Evolutionary conservation across 495 filamentous ascomycete species (phyloP).

Genomic region (Aspergillus indologenus): DNA sequence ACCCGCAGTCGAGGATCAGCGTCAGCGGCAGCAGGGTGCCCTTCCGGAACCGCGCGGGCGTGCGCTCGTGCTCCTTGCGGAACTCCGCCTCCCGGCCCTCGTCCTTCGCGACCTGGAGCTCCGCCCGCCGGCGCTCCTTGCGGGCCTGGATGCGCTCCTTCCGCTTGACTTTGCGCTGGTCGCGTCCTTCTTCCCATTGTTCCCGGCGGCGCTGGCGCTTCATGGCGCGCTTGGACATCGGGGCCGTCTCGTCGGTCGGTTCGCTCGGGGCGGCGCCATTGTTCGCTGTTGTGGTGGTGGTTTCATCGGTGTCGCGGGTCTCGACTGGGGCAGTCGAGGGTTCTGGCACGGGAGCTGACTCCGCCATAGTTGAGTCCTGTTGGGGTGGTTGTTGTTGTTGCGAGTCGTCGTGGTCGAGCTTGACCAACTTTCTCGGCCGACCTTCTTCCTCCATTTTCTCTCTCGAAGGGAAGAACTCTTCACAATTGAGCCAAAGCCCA

Average conservation of each 20-base stretch:
- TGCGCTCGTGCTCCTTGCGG: constrained; percentile 35
- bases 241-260: constrained; percentile 16
- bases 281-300: constrained; percentile 10
- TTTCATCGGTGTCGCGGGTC: constrained; percentile 15
- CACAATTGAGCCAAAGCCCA: too few relatives aligned
- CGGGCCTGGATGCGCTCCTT: constrained; percentile 67
- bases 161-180: constrained; percentile 65
- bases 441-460: constrained; percentile 52
- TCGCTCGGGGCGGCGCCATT: constrained; percentile 7
- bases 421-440: constrained; percentile 49
- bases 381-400: background rate
- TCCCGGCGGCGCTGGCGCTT: constrained; percentile 68
- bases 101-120: constrained; percentile 31
- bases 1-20: constrained; percentile 86
- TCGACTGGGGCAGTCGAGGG: constrained; percentile 34
- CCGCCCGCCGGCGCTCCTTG: constrained; percentile 55
- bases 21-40: constrained; percentile 64
- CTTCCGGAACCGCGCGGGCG: constrained; percentile 27
- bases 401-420: constrained; percentile 37
- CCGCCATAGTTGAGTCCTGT: background rate
- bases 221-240: constrained; percentile 73
- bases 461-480: constrained; percentile 6
- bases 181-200: constrained; percentile 64
- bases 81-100: constrained; percentile 30
- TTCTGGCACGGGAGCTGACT: constrained; percentile 21